phyloP scores from a whole-genome alignment of 495 filamentous ascomycete genomes.

The Sphaerosporella brunnea region DNA sequence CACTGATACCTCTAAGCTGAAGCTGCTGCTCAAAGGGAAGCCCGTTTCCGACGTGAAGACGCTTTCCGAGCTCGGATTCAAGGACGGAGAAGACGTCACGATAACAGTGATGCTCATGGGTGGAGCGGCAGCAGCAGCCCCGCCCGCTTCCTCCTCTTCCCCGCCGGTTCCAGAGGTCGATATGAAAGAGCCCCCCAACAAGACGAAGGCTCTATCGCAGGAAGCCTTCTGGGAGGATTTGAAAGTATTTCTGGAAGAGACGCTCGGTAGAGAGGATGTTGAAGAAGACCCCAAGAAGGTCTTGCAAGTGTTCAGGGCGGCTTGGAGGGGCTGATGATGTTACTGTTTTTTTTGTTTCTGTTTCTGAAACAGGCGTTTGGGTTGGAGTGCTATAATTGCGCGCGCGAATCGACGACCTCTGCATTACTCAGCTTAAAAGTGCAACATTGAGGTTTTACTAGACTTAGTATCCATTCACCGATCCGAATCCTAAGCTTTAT shows the following conservation, averaged over 20 bases:
- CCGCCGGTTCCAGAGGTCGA: slow-evolving; percentile 32
- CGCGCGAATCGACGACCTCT: too few species aligned
- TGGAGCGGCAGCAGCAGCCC: slow-evolving; percentile 30
- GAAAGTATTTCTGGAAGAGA: slow-evolving; percentile 58
- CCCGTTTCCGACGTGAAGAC: slow-evolving; percentile 54
- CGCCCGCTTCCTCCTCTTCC: slow-evolving; percentile 20
- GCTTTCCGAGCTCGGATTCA: slow-evolving; percentile 37
- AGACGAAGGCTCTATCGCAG: slow-evolving; percentile 39
- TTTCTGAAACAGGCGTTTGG: neutral
- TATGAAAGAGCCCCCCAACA: slow-evolving; percentile 35
- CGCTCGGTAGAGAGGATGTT: slow-evolving; percentile 42
- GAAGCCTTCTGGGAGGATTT: slow-evolving; percentile 81
- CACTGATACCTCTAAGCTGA: slow-evolving; percentile 45
- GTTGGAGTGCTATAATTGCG: neutral
- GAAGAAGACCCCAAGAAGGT: slow-evolving; percentile 47
- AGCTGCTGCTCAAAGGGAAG: slow-evolving; percentile 67
- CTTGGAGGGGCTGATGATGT: too few species aligned
- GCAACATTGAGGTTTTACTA: too few species aligned
- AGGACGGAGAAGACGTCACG: slow-evolving; percentile 39
- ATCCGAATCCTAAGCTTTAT: too few species aligned
- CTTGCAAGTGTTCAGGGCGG: slow-evolving; percentile 45
- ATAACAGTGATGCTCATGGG: slow-evolving; percentile 79
- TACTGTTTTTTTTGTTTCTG: too few species aligned
- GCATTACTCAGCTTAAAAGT: too few species aligned
- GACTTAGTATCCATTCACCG: too few species aligned